Conservation (phyloP, 164 flowering plant species). For the Magnolia sinica region DNA sequence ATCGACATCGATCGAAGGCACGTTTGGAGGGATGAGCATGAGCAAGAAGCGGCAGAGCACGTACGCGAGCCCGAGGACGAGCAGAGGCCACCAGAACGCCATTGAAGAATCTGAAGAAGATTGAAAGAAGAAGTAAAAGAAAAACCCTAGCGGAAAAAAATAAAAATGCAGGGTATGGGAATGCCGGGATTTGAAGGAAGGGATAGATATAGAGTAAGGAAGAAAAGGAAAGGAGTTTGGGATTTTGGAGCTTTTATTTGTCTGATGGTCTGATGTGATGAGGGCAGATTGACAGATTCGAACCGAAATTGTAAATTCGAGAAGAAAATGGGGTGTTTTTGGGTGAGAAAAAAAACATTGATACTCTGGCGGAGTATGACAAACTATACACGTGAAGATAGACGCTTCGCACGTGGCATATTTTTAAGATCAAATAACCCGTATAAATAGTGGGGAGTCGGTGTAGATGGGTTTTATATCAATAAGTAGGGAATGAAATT, state of each 20-base stretch:
- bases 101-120: conserved; percentile 25
- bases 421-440: too few relatives aligned
- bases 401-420: too few relatives aligned
- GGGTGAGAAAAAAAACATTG: background rate
- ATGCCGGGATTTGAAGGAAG: background rate
- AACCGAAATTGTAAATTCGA: background rate
- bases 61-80: conserved; percentile 71
- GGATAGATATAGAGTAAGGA: background rate
- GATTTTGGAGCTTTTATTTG: background rate
- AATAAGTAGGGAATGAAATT: too few relatives aligned
- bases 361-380: background rate
- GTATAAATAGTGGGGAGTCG: too few relatives aligned
- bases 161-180: background rate
- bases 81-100: conserved; percentile 92
- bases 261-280: too few relatives aligned
- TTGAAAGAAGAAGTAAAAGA: background rate
- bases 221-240: background rate
- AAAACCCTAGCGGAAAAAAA: background rate
- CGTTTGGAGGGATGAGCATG: conserved; percentile 94
- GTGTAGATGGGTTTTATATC: too few relatives aligned
- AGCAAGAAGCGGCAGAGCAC: conserved; percentile 75
- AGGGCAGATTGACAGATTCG: background rate
- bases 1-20: conserved; percentile 96
- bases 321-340: background rate
- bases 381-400: too few relatives aligned